Base-by-base conservation (phyloP, 2,329 filamentous ascomycete genomes). In the Simplicillium sp. region DNA sequence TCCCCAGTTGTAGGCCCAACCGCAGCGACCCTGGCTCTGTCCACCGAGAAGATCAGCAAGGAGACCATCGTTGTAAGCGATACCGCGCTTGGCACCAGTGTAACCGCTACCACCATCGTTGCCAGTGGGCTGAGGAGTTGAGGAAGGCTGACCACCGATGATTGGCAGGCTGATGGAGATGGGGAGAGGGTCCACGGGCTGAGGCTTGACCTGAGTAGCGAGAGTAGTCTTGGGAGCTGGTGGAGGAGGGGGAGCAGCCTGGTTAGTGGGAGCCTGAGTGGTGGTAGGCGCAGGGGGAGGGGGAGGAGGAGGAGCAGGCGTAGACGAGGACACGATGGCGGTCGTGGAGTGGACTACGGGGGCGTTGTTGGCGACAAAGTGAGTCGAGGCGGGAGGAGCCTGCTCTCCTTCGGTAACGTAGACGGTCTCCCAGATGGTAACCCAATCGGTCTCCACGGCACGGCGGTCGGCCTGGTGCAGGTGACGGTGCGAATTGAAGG, bases 1-100 rank as follows among this genome's bases (percentile, higher is more conserved):
- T 35, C 62, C 77, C 82, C 82, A 87, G 73, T 84, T 84, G 70
- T 83, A 84, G 37, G 63, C 71, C 77, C 81, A 86, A 33, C 62
- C 60, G 53, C 75, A 68, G 42, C 50, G 48, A 44, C 71, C 55
- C 33, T 47, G 15, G 49, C 59, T 62, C 31, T 37, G 38, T 31
- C 31, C 45, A 46, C 60, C 58, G 57, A 85, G 80, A 47, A 60
- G 51, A 41, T 65, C 60, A 56, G 73, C 70, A 29, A 82, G 64
- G 20, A 49, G 50, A 41, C 68, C 68, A 28, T 75, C 64, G 60
- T 85, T 84, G 73, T 80, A 87, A 38, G 75, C 75, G 38, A 85
- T 60, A 60, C 82, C 82, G 56, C 80, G 79, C 75, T 84, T 82
- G 51, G 36, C 15, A 14, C 20, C 20, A 38, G 35, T 31, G 42